Evolutionary conservation across 2,329 filamentous ascomycete species (phyloP).

Genomic region (Cladophialophora exuberans): DNA sequence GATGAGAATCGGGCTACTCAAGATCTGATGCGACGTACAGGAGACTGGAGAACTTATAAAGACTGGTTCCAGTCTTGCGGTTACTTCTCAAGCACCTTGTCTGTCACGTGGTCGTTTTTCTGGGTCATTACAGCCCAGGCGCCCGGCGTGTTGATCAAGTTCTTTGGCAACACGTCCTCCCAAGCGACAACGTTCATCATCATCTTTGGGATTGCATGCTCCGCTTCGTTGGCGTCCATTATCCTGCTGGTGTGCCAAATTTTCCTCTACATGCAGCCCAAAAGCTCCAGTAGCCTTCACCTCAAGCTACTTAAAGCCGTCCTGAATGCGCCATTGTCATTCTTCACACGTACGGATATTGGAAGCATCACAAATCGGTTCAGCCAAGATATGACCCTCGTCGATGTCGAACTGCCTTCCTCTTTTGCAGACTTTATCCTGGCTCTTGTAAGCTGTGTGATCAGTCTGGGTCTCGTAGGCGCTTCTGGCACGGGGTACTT

Average conservation of each 20-base stretch:
- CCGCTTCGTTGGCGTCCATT: constrained; percentile 5
- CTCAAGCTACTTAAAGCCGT: constrained; percentile 52
- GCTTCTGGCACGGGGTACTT: constrained; percentile 50
- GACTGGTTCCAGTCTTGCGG: constrained; percentile 38
- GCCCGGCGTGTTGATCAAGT: constrained; percentile 32
- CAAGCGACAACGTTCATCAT: constrained; percentile 19
- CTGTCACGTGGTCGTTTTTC: constrained; percentile 14
- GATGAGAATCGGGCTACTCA: constrained; percentile 41
- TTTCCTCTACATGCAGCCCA: constrained; percentile 58
- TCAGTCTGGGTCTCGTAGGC: constrained; percentile 55
- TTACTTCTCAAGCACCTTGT: constrained; percentile 28
- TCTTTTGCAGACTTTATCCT: constrained; percentile 38
- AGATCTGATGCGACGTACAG: constrained; percentile 34
- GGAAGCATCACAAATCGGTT: constrained; percentile 48
- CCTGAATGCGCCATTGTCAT: constrained; percentile 49
- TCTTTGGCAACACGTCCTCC: constrained; percentile 27
- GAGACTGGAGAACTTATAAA: constrained; percentile 41
- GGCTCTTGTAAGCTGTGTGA: constrained; percentile 42
- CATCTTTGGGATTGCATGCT: constrained; percentile 15
- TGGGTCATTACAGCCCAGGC: constrained; percentile 16
- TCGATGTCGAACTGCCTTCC: constrained; percentile 49
- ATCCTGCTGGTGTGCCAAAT: constrained; percentile 44
- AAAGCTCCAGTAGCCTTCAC: constrained; percentile 56
- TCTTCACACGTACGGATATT: constrained; percentile 47
- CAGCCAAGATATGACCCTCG: constrained; percentile 49